These are phyloP conservation scores for Cryptococcus deneoformans DNA, from an alignment of 1,284 basidiomycete species.

Conservation along the genomic window DNA sequence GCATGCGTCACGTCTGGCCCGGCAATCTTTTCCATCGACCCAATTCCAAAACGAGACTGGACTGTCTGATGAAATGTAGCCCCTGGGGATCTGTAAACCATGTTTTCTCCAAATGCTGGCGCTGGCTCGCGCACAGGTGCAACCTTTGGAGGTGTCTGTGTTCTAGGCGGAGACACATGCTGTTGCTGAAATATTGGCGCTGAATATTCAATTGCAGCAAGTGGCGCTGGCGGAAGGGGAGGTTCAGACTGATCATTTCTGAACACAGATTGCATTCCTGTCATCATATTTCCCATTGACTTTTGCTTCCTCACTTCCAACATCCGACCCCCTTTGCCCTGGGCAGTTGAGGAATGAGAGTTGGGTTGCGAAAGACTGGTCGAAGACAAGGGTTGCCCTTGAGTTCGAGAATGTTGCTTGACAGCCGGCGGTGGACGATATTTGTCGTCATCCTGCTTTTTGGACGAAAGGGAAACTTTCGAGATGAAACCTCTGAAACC, in stretches of 20 bases:
- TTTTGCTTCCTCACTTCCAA: constrained; percentile 11
- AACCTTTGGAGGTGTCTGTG: background rate
- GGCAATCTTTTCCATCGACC: too few relatives aligned
- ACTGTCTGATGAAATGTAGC: too few relatives aligned
- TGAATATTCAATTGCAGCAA: background rate
- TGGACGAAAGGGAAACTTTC: constrained; percentile 26
- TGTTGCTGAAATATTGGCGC: background rate
- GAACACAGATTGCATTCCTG: too few relatives aligned
- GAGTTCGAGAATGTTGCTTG: too few relatives aligned
- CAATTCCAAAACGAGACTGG: too few relatives aligned
- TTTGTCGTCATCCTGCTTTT: constrained; percentile 11
- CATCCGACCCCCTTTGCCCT: background rate
- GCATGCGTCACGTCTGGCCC: too few relatives aligned
- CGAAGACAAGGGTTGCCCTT: background rate
- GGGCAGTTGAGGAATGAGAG: background rate
- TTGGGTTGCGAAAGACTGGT: background rate
- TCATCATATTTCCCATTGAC: constrained; percentile 5
- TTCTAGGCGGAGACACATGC: background rate
- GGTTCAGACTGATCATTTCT: too few relatives aligned
- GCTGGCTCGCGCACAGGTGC: background rate
- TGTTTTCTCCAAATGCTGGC: too few relatives aligned
- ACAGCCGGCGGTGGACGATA: background rate
- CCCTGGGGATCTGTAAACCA: too few relatives aligned
- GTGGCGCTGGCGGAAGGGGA: too few relatives aligned
- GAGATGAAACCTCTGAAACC: constrained; percentile 32